Base-by-base conservation (phyloP, 2,329 filamentous ascomycete genomes). In the Sarocladium brachiariae region DNA sequence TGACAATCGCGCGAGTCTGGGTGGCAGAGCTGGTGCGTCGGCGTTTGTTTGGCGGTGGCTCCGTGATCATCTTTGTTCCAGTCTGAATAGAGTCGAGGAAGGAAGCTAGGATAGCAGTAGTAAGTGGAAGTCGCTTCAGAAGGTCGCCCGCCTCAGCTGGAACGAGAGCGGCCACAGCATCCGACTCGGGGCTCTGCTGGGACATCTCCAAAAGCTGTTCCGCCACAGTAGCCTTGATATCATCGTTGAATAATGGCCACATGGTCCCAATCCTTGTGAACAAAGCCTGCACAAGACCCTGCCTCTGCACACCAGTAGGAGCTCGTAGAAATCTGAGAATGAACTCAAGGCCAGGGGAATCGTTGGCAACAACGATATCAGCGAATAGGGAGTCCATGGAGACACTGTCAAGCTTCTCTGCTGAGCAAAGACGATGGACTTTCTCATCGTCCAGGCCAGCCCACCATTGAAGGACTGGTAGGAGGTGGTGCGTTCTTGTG, bases 21-120 rank as follows among this genome's bases (percentile, higher is more conserved):
- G 87, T 86, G 14, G 80, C 84, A 50, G 85, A 81, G 66, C 87
- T 95, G 1, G 83, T 89, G 51, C 89, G 80, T 60, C 89, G 82
- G 55, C 89, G 78, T 72, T 95, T 96, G 56, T 84, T 84, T 2
- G 86, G 78, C 9, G 87, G 85, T 11, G 83, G 80, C 51, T 84
- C 82, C 43, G 83, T 83, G 37, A 85, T 82, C 66, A 91, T 78
- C 58, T 86, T 82, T 2, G 83, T 77, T n/a, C 84, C 80, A 13
- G 81, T 83, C 52, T 89, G 86, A 35, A 96, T 77, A 21, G 81
- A 83, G 55, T 87, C 79, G 7, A 96, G 70, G 66, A 95, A 89
- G 45, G 77, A 75, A 1, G 82, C 71, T 8, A 96, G 76, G 21
- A 89, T 83, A 25, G 83, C 73, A 0, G 87, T 88, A 2, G 87